A percentile compares a stretch with the other conserved stretches of the same genome.
Conservation (phyloP, 345 rosid species). For the Iberis pinnata region DNA sequence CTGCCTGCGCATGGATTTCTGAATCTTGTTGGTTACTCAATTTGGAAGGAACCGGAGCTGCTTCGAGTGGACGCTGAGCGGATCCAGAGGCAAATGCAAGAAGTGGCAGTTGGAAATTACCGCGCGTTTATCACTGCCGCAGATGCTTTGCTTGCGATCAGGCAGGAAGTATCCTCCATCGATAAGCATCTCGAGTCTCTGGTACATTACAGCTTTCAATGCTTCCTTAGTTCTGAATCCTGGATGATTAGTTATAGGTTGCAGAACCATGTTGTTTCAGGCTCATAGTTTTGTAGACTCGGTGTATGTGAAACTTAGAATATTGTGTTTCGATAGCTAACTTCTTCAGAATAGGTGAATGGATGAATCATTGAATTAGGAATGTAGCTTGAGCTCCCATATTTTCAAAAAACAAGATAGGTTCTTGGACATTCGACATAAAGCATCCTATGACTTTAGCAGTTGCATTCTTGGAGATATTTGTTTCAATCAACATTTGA, state of each 20-base stretch:
- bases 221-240: no score
- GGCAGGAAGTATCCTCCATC: conserved; percentile 74
- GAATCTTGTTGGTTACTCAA: conserved; percentile 10
- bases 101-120: conserved; percentile 90
- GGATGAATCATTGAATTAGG: conserved; percentile 20
- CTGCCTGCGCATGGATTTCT: conserved; percentile 4
- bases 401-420: background rate
- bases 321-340: background rate
- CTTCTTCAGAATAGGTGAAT: conserved; percentile 17
- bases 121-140: conserved; percentile 91
- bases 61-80: conserved; percentile 93
- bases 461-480: background rate
- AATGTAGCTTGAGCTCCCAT: conserved; percentile 8
- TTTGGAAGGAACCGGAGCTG: conserved; percentile 78
- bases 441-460: conserved; percentile 2
- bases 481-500: background rate
- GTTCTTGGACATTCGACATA: background rate
- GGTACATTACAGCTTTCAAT: conserved; percentile 35
- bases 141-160: conserved; percentile 78
- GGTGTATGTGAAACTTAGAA: background rate
- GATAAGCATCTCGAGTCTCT: conserved; percentile 87
- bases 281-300: background rate
- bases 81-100: conserved; percentile 97
- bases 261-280: background rate
- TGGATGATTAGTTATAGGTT: background rate